A percentile compares a stretch with the other conserved stretches of the same genome.
Evolutionary conservation across 2,329 filamentous ascomycete genomes (phyloP).

Genomic region (Pyricularia grisea): DNA sequence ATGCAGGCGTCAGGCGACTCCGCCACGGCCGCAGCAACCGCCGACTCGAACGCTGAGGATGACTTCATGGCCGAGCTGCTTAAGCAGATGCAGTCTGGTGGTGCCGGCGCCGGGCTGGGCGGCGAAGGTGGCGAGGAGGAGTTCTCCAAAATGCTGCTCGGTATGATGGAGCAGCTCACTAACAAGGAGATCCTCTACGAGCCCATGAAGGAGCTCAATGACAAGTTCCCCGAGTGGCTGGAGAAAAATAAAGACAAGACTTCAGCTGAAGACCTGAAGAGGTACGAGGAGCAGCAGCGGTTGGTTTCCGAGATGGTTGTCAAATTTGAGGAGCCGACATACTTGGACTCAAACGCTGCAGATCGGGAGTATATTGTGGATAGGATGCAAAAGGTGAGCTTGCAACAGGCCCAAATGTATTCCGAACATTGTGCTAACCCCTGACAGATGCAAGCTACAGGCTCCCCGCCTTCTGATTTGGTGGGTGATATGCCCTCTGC

Average conservation of each 20-base stretch:
- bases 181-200: constrained; percentile 98
- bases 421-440: not conserved
- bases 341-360: constrained; percentile 69
- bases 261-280: constrained; percentile 60
- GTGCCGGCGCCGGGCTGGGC: constrained; percentile 39
- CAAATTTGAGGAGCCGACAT: constrained; percentile 76
- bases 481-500: constrained; percentile 83
- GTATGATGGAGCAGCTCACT: constrained; percentile 98
- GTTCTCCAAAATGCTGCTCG: constrained; percentile 88
- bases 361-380: constrained; percentile 93
- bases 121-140: constrained; percentile 63
- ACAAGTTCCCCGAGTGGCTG: constrained; percentile 89
- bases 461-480: constrained; percentile 81
- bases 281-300: constrained; percentile 72
- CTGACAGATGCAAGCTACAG: constrained; percentile 86
- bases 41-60: constrained; percentile 44
- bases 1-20: constrained; percentile 86
- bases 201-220: constrained; percentile 93
- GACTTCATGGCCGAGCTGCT: constrained; percentile 89
- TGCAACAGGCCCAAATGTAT: constrained; percentile 1
- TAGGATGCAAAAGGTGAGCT: constrained; percentile 85
- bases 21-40: constrained; percentile 65
- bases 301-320: constrained; percentile 79
- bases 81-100: constrained; percentile 69
- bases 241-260: constrained; percentile 61